Percentiles rank a stretch among this genome's conserved stretches.
phyloP scores from a whole-genome alignment of 257 asterid genomes.

The Ilex aquifolium region DNA sequence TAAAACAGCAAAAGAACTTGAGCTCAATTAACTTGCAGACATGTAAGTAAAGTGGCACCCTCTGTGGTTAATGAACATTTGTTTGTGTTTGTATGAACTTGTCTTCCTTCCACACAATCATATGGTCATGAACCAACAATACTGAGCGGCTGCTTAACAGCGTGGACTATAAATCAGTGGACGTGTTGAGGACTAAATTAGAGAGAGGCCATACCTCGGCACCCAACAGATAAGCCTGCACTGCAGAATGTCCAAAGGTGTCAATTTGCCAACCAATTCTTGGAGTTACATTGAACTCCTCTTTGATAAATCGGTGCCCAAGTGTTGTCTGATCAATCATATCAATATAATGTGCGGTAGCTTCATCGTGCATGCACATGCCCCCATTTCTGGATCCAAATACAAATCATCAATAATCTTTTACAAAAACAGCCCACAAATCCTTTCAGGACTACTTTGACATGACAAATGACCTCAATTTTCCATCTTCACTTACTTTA shows the following conservation, averaged over 20 bases:
- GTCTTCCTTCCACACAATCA: too few relatives aligned
- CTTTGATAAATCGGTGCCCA: constrained; percentile 75
- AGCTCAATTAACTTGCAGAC: constrained; percentile 3
- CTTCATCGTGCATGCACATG: constrained; percentile 98
- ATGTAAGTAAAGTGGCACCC: background rate
- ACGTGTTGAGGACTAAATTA: background rate
- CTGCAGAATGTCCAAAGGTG: constrained; percentile 97
- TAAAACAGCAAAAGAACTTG: constrained; percentile 24
- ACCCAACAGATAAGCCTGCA: constrained; percentile 95
- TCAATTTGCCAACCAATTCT: constrained; percentile 99
- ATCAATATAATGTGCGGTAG: constrained; percentile 87
- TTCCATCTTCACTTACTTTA: too few relatives aligned
- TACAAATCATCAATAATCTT: background rate
- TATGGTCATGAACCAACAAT: too few relatives aligned
- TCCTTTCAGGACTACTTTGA: too few relatives aligned
- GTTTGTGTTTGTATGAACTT: too few relatives aligned
- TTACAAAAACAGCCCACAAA: too few relatives aligned
- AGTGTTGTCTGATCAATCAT: constrained; percentile 98
- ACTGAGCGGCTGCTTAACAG: too few relatives aligned
- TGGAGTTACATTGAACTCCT: constrained; percentile 76
- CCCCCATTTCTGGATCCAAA: constrained; percentile 80
- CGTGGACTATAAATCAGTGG: background rate
- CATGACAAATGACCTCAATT: too few relatives aligned
- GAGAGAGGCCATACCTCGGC: constrained; percentile 56
- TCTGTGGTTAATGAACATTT: constrained; percentile 1